A percentile compares a stretch with the other conserved stretches of the same genome.
Evolutionary conservation across 768 basidiomycete species (phyloP).

Genomic region (Sarcodon aspratus): DNA sequence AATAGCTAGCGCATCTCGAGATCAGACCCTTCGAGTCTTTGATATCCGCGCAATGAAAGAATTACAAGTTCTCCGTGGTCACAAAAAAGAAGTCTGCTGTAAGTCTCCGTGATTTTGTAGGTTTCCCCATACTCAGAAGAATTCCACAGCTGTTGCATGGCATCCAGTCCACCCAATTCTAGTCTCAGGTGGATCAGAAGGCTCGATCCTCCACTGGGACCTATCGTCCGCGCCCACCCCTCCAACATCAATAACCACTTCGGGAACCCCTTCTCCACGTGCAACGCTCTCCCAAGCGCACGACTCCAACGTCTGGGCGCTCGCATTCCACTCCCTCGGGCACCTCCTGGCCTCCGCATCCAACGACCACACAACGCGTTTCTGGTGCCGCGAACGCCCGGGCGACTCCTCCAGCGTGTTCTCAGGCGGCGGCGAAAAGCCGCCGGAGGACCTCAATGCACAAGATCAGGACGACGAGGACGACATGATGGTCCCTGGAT

Average conservation of each 20-base stretch:
- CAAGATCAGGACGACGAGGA: slow-evolving; percentile 53
- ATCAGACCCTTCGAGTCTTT: slow-evolving; percentile 91
- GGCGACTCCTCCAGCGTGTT: slow-evolving; percentile 75
- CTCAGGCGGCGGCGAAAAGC: slow-evolving; percentile 75
- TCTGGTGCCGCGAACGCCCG: slow-evolving; percentile 90
- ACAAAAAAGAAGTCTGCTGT: slow-evolving; percentile 99
- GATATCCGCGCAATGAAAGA: slow-evolving; percentile 99
- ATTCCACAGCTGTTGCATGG: slow-evolving; percentile 73
- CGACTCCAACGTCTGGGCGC: slow-evolving; percentile 95
- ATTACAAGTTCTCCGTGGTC: slow-evolving; percentile 82
- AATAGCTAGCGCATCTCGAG: slow-evolving; percentile 89
- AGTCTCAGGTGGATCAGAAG: slow-evolving; percentile 90
- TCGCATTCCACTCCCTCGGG: slow-evolving; percentile 92
- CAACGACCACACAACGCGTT: slow-evolving; percentile 99
- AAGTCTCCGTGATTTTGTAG: slow-evolving; percentile 19
- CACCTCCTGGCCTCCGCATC: slow-evolving; percentile 88
- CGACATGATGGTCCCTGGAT: slow-evolving; percentile 65
- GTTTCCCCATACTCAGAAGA: not conserved
- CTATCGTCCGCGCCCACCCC: slow-evolving; percentile 54
- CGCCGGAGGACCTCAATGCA: slow-evolving; percentile 52
- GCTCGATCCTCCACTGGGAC: slow-evolving; percentile 91
- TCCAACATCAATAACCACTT: slow-evolving; percentile 25
- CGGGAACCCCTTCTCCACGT: slow-evolving; percentile 41
- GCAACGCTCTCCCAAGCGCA: slow-evolving; percentile 91
- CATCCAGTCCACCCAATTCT: slow-evolving; percentile 90